Evolutionary conservation across 352 stramenopile species (phyloP).

Genomic region (Pythium pyrilobum): DNA sequence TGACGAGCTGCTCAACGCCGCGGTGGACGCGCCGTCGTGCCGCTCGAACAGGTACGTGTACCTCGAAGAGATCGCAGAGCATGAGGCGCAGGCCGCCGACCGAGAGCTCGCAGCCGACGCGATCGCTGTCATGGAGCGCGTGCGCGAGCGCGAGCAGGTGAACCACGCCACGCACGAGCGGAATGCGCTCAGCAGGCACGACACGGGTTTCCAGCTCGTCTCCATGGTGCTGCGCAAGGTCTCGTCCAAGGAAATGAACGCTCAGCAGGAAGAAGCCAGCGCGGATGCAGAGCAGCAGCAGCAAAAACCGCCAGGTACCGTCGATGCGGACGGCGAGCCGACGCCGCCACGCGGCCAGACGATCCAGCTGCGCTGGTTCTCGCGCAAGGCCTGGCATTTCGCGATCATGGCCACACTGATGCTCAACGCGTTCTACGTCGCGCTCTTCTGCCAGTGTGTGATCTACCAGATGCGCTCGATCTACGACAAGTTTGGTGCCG

Average conservation of each 20-base stretch:
- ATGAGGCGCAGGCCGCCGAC: not conserved
- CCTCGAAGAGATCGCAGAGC: constrained; percentile 20
- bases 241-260: not conserved
- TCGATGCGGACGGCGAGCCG: not conserved
- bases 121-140: constrained; percentile 17
- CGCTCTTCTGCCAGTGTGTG: constrained; percentile 25
- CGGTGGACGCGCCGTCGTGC: not conserved
- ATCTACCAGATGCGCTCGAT: constrained; percentile 16
- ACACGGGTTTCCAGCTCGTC: constrained; percentile 23
- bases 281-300: not conserved
- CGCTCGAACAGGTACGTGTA: constrained; percentile 5
- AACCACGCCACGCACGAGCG: constrained; percentile 8
- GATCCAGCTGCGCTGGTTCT: constrained; percentile 16
- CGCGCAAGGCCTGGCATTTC: constrained; percentile 21
- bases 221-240: constrained; percentile 11
- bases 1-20: constrained; percentile 9
- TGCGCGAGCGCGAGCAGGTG: constrained; percentile 14
- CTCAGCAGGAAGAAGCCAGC: not conserved
- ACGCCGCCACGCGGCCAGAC: not conserved
- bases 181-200: constrained; percentile 7
- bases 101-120: constrained; percentile 15
- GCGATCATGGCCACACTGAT: constrained; percentile 17
- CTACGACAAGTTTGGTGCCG: constrained; percentile 1
- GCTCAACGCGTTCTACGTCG: constrained; percentile 23
- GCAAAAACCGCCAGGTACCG: not conserved